Base-by-base conservation (phyloP, 2,329 filamentous ascomycete genomes). In the Alternaria sp. region DNA sequence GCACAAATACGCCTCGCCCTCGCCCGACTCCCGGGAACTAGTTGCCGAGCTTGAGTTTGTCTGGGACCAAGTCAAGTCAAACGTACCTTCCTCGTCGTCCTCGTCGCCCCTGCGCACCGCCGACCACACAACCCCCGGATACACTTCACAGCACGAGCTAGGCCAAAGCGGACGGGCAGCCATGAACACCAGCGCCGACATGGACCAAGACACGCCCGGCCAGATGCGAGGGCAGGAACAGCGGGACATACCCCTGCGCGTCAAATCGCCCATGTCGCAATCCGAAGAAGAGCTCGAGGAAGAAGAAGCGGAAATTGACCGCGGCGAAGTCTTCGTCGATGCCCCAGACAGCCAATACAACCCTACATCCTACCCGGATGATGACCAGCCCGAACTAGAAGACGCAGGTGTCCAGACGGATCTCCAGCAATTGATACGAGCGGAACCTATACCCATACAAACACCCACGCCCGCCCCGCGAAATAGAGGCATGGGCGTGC, bases 31-130 rank as follows among this genome's bases (percentile, higher is more conserved):
- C 8, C 87, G 90, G 61, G 94, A 97, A 79, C 85, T 99, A 40
- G 94, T 98, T 38, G 86, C 89, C 10, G 95, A 99, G 79, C 87
- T 99, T n/a, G 95, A 99, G 80, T 99, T 98, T 73, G 94, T 99
- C 40, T 99, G 95, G 95, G 93, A 97, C 70, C 95, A 98, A 78
- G 94, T 99, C 71, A 97, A 95, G 79, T 91, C 90, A 69, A 97
- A 94, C 72, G 87, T 84, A 9, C 79, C 88, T 11, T 88, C 90
- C 18, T 89, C 90, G 0, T 79, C 38, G 81, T 89, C 40, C 77
- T 85, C 72, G 5, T 80, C 72, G 18, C 76, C 79, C 2, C 64
- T 76, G 18, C 79, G 77, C 40, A 76, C 79, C 16, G 68, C 80
- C 9, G 60, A 76, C 27, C 75, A 78, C 52, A 70, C 74, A 44